Percentiles rank a stretch among this genome's conserved stretches.
These are phyloP conservation scores for Tricholoma matsutake DNA, from an alignment of 768 basidiomycete genomes.

Conservation along the genomic window DNA sequence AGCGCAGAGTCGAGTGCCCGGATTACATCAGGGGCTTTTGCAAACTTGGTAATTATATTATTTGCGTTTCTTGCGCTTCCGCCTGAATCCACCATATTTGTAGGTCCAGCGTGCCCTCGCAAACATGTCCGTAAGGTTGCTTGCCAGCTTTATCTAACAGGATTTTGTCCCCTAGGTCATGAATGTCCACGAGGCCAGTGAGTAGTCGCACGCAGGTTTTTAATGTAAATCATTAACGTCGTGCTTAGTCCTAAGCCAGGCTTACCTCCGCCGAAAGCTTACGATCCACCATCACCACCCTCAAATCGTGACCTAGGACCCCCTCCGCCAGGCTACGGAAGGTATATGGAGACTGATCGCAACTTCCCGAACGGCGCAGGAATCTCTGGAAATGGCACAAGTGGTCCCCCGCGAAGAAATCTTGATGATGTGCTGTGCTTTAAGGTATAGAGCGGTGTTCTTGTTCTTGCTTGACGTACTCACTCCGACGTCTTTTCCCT, in stretches of 20 bases:
- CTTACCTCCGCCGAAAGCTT: conserved; percentile 23
- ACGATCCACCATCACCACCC: conserved; percentile 68
- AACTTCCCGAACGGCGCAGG: conserved; percentile 27
- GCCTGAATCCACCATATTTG: conserved; percentile 5
- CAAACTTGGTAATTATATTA: conserved; percentile 66
- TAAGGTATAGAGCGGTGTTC: conserved; percentile 50
- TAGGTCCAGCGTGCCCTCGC: conserved; percentile 84
- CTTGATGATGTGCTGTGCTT: conserved; percentile 84
- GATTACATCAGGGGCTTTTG: conserved; percentile 97
- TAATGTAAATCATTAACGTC: not conserved
- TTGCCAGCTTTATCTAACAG: conserved; percentile 88
- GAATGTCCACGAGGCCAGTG: conserved; percentile 90
- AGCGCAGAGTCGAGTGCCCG: conserved; percentile 88
- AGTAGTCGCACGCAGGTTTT: conserved; percentile 29
- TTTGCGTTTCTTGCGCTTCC: not conserved
- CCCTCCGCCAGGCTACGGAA: conserved; percentile 88
- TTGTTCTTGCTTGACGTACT: not conserved
- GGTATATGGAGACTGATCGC: conserved; percentile 77
- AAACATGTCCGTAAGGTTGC: conserved; percentile 92
- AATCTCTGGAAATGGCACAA: conserved; percentile 20
- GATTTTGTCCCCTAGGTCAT: conserved; percentile 88
- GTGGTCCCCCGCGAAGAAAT: conserved; percentile 57
- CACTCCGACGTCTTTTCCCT: conserved; percentile 6
- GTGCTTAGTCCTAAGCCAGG: conserved; percentile 60
- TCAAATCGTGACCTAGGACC: conserved; percentile 81